Conservation (phyloP, 345 rosid genomes). For the Eucalyptus paniculata region DNA sequence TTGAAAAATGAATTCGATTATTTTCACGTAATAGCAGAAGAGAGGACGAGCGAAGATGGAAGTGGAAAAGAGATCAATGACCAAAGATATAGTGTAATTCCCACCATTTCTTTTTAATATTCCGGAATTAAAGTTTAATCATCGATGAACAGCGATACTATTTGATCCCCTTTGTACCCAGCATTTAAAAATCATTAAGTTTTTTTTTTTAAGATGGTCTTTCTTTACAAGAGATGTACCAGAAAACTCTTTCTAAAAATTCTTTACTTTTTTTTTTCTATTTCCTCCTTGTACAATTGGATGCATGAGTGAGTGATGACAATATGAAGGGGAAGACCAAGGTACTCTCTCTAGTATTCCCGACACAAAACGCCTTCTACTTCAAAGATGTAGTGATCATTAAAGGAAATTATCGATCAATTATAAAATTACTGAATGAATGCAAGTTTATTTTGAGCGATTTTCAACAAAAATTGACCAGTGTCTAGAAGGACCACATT, state of each 20-base stretch:
- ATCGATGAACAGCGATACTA: background rate
- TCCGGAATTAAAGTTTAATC: background rate
- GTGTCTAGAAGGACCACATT: rapidly evolving
- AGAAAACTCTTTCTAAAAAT: background rate
- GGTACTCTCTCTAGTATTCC: background rate
- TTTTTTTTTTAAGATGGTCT: background rate
- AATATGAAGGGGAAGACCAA: background rate
- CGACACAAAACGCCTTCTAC: background rate
- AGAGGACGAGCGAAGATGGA: background rate
- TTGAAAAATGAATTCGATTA: background rate
- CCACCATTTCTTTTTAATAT: background rate
- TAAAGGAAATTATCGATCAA: rapidly evolving
- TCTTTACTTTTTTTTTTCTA: no score
- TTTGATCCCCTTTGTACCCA: background rate
- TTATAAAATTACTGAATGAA: rapidly evolving
- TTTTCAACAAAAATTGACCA: background rate
- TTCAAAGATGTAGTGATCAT: background rate
- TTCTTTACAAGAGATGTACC: background rate
- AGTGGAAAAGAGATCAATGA: background rate
- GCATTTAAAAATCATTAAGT: background rate
- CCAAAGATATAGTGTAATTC: background rate
- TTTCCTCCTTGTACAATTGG: background rate
- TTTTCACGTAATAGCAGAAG: background rate
- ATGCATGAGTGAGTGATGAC: background rate
- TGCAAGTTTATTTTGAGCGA: no score